phyloP scores from a whole-genome alignment of 2,329 filamentous ascomycete genomes.

The Fusarium mexicanum region DNA sequence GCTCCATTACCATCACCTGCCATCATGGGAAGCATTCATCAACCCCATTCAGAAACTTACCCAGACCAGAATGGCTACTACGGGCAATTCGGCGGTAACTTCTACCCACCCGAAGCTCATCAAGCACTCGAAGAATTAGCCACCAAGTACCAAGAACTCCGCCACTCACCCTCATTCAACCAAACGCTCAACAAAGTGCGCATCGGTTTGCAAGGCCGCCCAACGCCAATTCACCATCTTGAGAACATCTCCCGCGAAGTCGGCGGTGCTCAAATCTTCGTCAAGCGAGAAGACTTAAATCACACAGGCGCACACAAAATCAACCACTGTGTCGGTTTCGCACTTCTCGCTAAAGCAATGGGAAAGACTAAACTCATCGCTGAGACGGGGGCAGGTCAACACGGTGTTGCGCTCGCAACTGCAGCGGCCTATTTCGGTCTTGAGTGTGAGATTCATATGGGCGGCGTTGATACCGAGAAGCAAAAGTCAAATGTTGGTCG shows the following conservation, averaged over 20 bases:
- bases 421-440: conserved; percentile 4
- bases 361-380: conserved; percentile 1
- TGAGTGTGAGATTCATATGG: conserved; percentile 10
- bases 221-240: not conserved
- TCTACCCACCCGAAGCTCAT: not conserved
- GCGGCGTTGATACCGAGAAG: not conserved
- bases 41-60: not conserved
- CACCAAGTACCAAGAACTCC: not conserved
- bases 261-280: not conserved
- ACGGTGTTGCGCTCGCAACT: conserved; percentile 9
- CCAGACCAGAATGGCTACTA: not conserved
- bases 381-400: conserved; percentile 8
- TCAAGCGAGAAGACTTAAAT: conserved; percentile 4
- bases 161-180: not conserved
- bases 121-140: not conserved
- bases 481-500: conserved; percentile 13
- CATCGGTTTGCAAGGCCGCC: not conserved
- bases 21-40: not conserved
- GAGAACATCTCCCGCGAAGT: not conserved
- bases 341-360: conserved; percentile 13
- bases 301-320: conserved; percentile 13
- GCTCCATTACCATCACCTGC: fast-evolving
- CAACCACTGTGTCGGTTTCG: conserved; percentile 13
- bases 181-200: not conserved
- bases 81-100: not conserved